Evolutionary conservation across 345 rosid species (phyloP), one percentile per base, ranked within the genome.

Genomic region (Salix koriyanagi): DNA sequence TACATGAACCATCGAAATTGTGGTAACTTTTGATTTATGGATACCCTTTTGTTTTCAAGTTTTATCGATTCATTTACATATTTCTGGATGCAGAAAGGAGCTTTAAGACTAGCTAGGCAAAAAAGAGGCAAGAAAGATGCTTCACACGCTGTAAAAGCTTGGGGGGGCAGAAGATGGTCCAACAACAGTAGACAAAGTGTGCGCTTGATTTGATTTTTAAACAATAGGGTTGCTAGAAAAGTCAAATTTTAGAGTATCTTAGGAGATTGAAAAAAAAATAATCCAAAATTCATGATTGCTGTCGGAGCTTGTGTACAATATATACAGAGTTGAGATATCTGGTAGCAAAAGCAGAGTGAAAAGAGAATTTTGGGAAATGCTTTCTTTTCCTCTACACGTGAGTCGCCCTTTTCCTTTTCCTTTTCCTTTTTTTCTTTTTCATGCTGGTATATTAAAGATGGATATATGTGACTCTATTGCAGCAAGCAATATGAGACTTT

Each of bases 1-100:
- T 66, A 37, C 19, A 50, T 28, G 67, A 83, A 76, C 82, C 81
- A 62, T 82, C 66, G 52, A 83, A 75, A 66, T 37, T 76, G 83
- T 34, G 71, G 82, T 75, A 67, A 77, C 85, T 77, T 84, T 83
- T 79, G 84, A 83, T 82, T 77, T 46, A 30, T 23, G 71, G 58
- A 30, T 61, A 25, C 36, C 26, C 16, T 25, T 37, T 36, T 36
- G 25, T 0, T 15, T 28, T 79, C 7, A 36, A 36, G 37, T 36
- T 36, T 36, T 36, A 5, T 36, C 37, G 37, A 36, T 36, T 36
- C 37, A 36, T 36, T 36, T 50, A 6, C 71, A 3, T 48, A 12
- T 26, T 9, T 56, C 11, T 54, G 46, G 46, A 42, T 15, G 60
- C 11, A 44, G 34, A 44, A 44, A 41, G 58, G 37, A 25, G 12